phyloP scores from a whole-genome alignment of 192 early-diverging fungal species.

The Mortierella hygrophila region DNA sequence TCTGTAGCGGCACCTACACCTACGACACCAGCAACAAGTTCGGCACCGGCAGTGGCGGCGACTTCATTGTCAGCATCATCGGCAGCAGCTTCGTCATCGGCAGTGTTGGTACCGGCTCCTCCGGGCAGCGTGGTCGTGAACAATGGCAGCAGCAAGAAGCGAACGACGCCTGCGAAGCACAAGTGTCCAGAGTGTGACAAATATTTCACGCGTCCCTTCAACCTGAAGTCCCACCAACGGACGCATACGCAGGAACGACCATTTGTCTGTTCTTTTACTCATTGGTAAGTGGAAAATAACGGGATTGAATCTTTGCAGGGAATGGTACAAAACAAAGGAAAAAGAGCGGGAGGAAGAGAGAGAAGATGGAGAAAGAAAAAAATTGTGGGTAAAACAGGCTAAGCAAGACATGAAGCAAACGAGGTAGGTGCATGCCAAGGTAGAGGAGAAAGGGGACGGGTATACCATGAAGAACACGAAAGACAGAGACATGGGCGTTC shows the following conservation, averaged over 20 bases:
- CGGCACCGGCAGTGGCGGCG: not conserved
- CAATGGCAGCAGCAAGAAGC: constrained; percentile 53
- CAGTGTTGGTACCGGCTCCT: not conserved
- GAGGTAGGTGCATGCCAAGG: not conserved
- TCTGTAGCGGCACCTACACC: not conserved
- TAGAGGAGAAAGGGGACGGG: not conserved
- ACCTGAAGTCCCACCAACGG: constrained; percentile 85
- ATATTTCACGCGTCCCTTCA: constrained; percentile 88
- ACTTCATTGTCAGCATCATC: not conserved
- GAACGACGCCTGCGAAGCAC: constrained; percentile 51
- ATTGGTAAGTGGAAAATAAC: constrained; percentile 56
- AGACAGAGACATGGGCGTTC: not conserved
- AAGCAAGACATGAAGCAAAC: not conserved
- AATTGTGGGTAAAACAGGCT: not conserved
- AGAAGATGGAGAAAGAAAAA: not conserved
- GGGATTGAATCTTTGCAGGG: not conserved
- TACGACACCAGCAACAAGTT: not conserved
- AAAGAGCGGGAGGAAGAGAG: constrained; percentile 5
- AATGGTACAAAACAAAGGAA: not conserved
- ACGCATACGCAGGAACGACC: constrained; percentile 85
- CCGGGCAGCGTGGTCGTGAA: constrained; percentile 24
- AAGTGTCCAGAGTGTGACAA: constrained; percentile 83
- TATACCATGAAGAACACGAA: not conserved
- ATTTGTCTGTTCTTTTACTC: constrained; percentile 71
- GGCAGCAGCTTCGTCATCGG: not conserved